These are phyloP conservation scores for Cenchrus americanus DNA, from an alignment of 176 grass and related monocot species.

Conservation along the genomic window DNA sequence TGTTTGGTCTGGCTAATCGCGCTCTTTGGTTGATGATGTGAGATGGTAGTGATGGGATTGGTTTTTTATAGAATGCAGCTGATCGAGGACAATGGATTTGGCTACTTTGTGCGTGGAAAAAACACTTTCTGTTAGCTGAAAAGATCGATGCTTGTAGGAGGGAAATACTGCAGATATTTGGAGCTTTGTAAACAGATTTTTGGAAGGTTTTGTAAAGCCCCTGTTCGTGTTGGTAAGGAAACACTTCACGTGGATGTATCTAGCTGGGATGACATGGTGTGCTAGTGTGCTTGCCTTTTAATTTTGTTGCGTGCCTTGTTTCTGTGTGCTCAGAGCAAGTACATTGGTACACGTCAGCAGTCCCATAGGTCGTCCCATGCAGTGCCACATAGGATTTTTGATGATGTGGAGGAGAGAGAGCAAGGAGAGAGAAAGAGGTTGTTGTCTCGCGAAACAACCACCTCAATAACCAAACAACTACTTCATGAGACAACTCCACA, in stretches of 20 bases:
- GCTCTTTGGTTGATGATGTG: constrained; percentile 16
- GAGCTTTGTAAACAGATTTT: constrained; percentile 25
- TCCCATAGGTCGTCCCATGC: no score
- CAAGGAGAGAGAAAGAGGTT: no score
- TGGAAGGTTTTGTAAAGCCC: background rate
- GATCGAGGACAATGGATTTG: constrained; percentile 14
- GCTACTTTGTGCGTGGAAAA: background rate
- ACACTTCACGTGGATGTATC: constrained; percentile 10
- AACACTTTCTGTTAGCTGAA: background rate
- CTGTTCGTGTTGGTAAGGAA: background rate
- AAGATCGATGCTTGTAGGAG: background rate
- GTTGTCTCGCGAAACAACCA: no score
- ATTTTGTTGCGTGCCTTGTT: background rate
- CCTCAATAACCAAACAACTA: no score
- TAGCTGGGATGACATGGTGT: background rate
- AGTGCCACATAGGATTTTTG: no score
- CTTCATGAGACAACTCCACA: no score
- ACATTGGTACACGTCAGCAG: no score
- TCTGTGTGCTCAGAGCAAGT: background rate
- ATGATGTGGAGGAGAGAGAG: no score
- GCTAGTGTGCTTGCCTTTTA: background rate
- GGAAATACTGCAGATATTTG: background rate
- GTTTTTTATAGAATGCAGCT: constrained; percentile 12
- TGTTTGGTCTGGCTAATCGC: background rate
- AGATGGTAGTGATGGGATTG: background rate